phyloP scores from a whole-genome alignment of 2,329 filamentous ascomycete genomes.

The Penicillium vulpinum region DNA sequence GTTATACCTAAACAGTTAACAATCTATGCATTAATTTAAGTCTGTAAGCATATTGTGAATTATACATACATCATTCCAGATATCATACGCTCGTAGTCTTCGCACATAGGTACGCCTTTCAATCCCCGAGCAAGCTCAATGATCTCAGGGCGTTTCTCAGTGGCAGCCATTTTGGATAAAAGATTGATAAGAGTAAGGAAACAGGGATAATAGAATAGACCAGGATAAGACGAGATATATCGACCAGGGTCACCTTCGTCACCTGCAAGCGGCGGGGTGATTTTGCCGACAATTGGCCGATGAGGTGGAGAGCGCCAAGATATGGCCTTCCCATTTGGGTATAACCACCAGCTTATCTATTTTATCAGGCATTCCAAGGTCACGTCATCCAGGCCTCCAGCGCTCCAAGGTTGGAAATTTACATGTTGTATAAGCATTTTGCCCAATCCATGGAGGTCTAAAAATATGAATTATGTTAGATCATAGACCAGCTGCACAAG shows the following conservation, averaged over 20 bases:
- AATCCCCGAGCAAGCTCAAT: constrained; percentile 32
- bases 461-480: neutral
- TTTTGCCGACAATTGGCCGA: constrained; percentile 3
- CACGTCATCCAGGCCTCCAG: too few relatives aligned
- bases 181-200: neutral
- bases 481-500: neutral
- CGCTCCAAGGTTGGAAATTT: too few relatives aligned
- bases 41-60: neutral
- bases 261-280: neutral
- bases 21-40: too few relatives aligned
- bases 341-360: neutral
- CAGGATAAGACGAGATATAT: neutral
- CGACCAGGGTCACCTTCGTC: neutral
- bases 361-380: too few relatives aligned
- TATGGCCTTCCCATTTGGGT: constrained; percentile 2
- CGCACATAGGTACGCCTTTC: constrained; percentile 29
- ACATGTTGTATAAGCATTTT: too few relatives aligned
- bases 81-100: constrained; percentile 40
- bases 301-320: neutral
- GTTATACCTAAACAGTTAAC: constrained; percentile 28
- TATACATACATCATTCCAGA: constrained; percentile 37
- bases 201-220: neutral
- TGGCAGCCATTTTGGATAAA: constrained; percentile 23
- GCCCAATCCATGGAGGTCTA: too few relatives aligned
- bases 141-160: constrained; percentile 31